Conservation (phyloP, 371 early-diverging fungal species). For the Apophysomyces variabilis region DNA sequence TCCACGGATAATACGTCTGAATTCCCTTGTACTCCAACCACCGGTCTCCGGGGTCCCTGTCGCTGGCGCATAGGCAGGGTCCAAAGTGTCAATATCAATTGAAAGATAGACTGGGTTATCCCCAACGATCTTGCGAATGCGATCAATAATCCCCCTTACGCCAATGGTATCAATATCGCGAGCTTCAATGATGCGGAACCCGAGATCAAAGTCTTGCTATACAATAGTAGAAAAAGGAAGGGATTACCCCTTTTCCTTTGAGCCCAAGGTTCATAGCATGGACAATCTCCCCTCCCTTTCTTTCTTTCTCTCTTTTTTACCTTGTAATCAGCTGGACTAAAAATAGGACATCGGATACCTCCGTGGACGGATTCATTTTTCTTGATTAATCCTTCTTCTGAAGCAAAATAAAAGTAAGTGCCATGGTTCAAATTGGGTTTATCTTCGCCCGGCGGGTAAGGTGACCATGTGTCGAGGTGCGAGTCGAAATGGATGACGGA, state of each 20-base stretch:
- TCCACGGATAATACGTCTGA: constrained; percentile 51
- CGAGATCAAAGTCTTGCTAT: constrained; percentile 44
- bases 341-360: constrained; percentile 40
- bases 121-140: constrained; percentile 50
- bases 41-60: constrained; percentile 62
- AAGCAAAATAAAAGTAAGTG: constrained; percentile 54
- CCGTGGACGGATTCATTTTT: constrained; percentile 57
- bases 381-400: constrained; percentile 51
- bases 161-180: constrained; percentile 54
- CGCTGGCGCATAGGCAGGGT: constrained; percentile 55
- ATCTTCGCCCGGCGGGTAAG: constrained; percentile 44
- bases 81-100: constrained; percentile 58
- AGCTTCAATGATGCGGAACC: constrained; percentile 53
- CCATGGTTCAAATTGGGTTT: constrained; percentile 45
- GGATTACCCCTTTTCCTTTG: constrained; percentile 15
- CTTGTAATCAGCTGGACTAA: not conserved
- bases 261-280: not conserved
- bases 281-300: too few species aligned
- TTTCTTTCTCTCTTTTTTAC: not conserved
- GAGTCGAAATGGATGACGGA: constrained; percentile 59
- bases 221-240: constrained; percentile 43
- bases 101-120: constrained; percentile 50
- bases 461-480: constrained; percentile 55
- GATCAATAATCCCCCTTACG: constrained; percentile 46
- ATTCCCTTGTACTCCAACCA: constrained; percentile 53